Evolutionary conservation across 2,329 filamentous ascomycete species (phyloP).

Genomic region (Gyromitra esculenta): DNA sequence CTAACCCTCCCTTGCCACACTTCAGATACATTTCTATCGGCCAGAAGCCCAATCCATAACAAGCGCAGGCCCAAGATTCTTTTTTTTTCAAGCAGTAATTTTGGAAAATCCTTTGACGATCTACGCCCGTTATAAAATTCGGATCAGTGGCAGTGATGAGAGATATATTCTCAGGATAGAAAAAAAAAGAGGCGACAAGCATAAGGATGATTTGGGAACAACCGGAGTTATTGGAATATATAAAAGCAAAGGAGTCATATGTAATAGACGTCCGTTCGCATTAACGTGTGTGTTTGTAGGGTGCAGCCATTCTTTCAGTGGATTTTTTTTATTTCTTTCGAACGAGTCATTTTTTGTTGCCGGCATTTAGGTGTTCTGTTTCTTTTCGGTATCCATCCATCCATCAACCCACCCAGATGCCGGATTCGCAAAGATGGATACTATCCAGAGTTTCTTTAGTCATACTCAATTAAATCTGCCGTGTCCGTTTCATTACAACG

Average conservation of each 20-base stretch:
- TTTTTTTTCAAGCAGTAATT: background rate
- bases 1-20: slow-evolving; percentile 30
- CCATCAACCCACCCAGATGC: slow-evolving; percentile 24
- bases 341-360: slow-evolving; percentile 40
- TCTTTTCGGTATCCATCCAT: slow-evolving; percentile 11
- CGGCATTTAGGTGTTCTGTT: slow-evolving; percentile 24
- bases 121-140: slow-evolving; percentile 15
- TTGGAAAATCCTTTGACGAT: slow-evolving; percentile 13
- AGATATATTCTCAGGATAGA: slow-evolving; percentile 5
- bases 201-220: slow-evolving; percentile 4
- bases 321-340: slow-evolving; percentile 32
- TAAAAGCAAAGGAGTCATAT: slow-evolving; percentile 31
- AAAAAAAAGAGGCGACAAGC: slow-evolving; percentile 28
- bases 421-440: slow-evolving; percentile 26
- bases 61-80: slow-evolving; percentile 19
- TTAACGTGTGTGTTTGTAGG: slow-evolving; percentile 44
- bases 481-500: slow-evolving; percentile 20
- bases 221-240: slow-evolving; percentile 17
- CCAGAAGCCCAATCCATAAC: slow-evolving; percentile 49
- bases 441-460: slow-evolving; percentile 26
- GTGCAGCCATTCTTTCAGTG: slow-evolving; percentile 32
- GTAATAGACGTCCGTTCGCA: slow-evolving; percentile 37
- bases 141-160: slow-evolving; percentile 4
- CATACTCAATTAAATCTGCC: slow-evolving; percentile 44
- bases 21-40: slow-evolving; percentile 53